phyloP scores from a whole-genome alignment of 331 rosid genomes.

The Cydonia oblonga region DNA sequence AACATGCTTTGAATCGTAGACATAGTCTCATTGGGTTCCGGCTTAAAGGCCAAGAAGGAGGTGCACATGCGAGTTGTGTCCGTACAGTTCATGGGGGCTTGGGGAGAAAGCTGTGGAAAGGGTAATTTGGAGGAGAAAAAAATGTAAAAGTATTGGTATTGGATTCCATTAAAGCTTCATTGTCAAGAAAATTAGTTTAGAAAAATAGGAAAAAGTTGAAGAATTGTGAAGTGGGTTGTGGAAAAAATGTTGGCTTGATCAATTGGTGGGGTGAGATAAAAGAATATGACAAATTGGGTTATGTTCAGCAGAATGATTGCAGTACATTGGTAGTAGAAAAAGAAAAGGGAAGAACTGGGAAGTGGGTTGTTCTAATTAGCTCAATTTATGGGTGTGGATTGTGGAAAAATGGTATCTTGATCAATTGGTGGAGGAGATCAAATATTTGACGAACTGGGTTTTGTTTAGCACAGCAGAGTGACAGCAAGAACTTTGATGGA shows the following conservation, averaged over 20 bases:
- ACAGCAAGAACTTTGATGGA: background rate
- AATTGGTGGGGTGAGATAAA: too few relatives aligned
- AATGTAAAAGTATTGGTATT: slow-evolving; percentile 11
- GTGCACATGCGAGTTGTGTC: slow-evolving; percentile 73
- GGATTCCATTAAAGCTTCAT: slow-evolving; percentile 20
- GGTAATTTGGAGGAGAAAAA: slow-evolving; percentile 26
- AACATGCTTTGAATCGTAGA: slow-evolving; percentile 76
- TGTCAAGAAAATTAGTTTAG: background rate
- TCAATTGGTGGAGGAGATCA: too few relatives aligned
- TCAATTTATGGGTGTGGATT: too few relatives aligned
- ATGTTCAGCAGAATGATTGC: too few relatives aligned
- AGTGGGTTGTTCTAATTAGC: too few relatives aligned
- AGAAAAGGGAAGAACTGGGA: too few relatives aligned
- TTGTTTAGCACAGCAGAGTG: background rate
- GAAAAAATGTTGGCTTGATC: too few relatives aligned
- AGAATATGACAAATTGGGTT: too few relatives aligned
- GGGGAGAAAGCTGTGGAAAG: slow-evolving; percentile 22
- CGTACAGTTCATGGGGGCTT: slow-evolving; percentile 67
- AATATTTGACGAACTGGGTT: too few relatives aligned
- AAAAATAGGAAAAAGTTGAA: background rate
- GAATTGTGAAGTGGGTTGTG: background rate
- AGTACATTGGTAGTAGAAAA: too few relatives aligned
- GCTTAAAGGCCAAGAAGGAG: slow-evolving; percentile 75
- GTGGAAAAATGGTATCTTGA: too few relatives aligned
- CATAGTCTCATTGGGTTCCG: slow-evolving; percentile 42